A percentile compares a stretch with the other conserved stretches of the same genome.
phyloP scores from a whole-genome alignment of 805 yeast genomes.

The Phaffomyces opuntiae region DNA sequence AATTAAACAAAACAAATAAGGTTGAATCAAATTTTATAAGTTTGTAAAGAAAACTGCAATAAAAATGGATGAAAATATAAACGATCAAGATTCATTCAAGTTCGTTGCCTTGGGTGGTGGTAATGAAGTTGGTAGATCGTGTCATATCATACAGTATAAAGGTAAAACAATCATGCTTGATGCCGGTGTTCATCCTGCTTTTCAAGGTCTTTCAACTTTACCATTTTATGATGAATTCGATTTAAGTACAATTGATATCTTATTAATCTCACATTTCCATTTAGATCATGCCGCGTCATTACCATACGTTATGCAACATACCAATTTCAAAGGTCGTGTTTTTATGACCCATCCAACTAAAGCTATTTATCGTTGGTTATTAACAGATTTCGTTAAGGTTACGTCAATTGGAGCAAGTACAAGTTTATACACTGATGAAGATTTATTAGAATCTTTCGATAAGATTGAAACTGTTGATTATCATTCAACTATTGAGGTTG shows the following conservation, averaged over 20 bases:
- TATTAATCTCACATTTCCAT: constrained; percentile 91
- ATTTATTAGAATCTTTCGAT: constrained; percentile 79
- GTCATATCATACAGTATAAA: constrained; percentile 86
- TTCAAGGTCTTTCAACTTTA: constrained; percentile 78
- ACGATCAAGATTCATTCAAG: constrained; percentile 35
- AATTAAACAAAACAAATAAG: neutral
- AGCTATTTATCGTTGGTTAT: constrained; percentile 93
- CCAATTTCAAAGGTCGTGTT: constrained; percentile 89
- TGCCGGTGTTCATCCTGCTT: constrained; percentile 98
- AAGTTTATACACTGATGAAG: constrained; percentile 79
- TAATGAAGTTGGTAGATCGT: constrained; percentile 94
- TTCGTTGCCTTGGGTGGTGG: constrained; percentile 97
- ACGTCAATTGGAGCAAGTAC: constrained; percentile 48
- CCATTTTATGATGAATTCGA: constrained; percentile 97
- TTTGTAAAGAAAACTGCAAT: neutral
- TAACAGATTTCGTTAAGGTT: constrained; percentile 90
- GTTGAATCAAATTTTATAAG: neutral
- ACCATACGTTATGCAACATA: constrained; percentile 97
- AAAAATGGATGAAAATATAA: neutral
- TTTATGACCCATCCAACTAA: constrained; percentile 99
- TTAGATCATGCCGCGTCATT: constrained; percentile 96
- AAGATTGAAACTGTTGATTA: constrained; percentile 89
- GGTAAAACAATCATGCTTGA: constrained; percentile 95
- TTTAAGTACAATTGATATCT: constrained; percentile 74
- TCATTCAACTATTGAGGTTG: constrained; percentile 91